Evolutionary conservation across 352 stramenopile species (phyloP).

Genomic region (Phytophthora chlamydospora): DNA sequence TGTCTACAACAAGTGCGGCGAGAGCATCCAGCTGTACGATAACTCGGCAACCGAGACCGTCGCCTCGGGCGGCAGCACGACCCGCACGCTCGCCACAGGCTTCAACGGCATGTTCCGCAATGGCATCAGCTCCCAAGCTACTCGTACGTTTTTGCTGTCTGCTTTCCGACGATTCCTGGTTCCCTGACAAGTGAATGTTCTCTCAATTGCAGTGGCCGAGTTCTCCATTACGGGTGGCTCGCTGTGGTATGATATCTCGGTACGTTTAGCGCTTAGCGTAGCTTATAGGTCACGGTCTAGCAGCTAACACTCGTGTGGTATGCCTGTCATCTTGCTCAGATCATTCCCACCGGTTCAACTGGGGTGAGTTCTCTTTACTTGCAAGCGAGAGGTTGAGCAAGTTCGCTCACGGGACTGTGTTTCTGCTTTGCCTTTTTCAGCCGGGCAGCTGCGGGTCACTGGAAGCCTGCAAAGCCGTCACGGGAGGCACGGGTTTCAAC

Average conservation of each 20-base stretch:
- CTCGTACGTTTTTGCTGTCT: slow-evolving; percentile 20
- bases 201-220: slow-evolving; percentile 42
- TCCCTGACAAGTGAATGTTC: slow-evolving; percentile 11
- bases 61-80: slow-evolving; percentile 38
- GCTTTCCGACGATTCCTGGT: not conserved
- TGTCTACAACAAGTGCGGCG: slow-evolving; percentile 57
- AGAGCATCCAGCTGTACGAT: slow-evolving; percentile 62
- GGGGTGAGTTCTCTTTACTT: slow-evolving; percentile 23
- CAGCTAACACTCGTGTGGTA: no score
- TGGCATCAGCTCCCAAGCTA: slow-evolving; percentile 47
- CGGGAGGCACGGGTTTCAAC: slow-evolving; percentile 59
- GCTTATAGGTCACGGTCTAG: no score
- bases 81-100: slow-evolving; percentile 37
- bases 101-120: slow-evolving; percentile 75
- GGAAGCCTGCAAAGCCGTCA: slow-evolving; percentile 48
- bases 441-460: slow-evolving; percentile 46
- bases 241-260: slow-evolving; percentile 53
- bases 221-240: slow-evolving; percentile 42
- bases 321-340: slow-evolving; percentile 21
- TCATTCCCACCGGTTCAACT: slow-evolving; percentile 45
- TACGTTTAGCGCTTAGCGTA: no score
- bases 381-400: not conserved
- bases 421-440: not conserved
- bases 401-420: not conserved
- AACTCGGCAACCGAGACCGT: slow-evolving; percentile 53